These are phyloP conservation scores for Pulveroboletus sp. DNA, from an alignment of 768 basidiomycete species.

Conservation along the genomic window DNA sequence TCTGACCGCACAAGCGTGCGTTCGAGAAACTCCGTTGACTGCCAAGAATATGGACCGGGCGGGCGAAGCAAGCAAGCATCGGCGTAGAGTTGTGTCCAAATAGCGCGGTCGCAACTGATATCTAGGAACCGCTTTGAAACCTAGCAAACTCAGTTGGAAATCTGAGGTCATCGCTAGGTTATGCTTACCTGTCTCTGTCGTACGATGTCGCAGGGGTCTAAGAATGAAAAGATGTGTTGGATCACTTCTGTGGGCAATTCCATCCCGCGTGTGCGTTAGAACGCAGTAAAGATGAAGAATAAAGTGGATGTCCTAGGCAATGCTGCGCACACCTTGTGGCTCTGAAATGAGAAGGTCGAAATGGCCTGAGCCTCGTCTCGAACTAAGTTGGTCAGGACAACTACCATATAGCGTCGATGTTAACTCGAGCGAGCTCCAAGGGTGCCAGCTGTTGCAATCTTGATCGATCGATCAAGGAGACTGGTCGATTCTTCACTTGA, in stretches of 20 bases:
- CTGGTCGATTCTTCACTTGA: no score
- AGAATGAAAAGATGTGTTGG: not conserved
- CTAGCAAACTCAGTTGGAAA: not conserved
- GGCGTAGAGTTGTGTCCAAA: not conserved
- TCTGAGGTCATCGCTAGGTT: not conserved
- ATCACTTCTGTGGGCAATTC: not conserved
- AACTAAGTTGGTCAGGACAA: no score
- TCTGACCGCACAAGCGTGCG: no score
- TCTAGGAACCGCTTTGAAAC: not conserved
- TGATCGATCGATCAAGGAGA: no score
- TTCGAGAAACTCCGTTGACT: no score
- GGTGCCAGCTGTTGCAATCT: no score
- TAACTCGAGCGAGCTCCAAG: no score
- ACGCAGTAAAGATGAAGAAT: not conserved
- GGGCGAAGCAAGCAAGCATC: not conserved
- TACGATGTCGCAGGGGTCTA: not conserved
- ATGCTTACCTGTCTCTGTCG: not conserved
- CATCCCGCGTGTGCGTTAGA: not conserved
- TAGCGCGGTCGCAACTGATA: not conserved
- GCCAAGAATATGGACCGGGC: no score
- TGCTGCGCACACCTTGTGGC: not conserved
- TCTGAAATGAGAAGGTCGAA: no score
- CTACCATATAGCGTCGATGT: no score
- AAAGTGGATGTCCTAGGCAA: no score
- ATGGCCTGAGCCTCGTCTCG: no score